A percentile compares a stretch with the other conserved stretches of the same genome.
Evolutionary conservation across 257 asterid genomes (phyloP).

Genomic region (Thymus quinquecostatus): DNA sequence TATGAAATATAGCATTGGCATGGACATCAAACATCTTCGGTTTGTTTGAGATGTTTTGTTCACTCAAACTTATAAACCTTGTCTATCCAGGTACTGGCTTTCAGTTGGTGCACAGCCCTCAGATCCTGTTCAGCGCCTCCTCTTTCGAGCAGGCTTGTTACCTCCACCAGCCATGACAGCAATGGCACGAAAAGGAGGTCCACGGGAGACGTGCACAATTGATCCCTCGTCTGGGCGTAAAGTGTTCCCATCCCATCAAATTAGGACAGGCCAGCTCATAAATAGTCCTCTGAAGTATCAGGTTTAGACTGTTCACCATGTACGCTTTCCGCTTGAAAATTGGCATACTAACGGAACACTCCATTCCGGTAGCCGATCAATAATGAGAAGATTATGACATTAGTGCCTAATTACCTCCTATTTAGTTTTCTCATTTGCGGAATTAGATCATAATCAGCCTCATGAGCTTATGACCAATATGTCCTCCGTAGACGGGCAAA

Average conservation of each 20-base stretch:
- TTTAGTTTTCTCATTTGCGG: background rate
- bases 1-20: background rate
- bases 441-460: background rate
- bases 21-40: background rate
- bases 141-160: constrained; percentile 79
- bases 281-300: too few species aligned
- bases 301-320: background rate
- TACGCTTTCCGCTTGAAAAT: constrained; percentile 19
- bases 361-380: constrained; percentile 3
- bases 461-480: too few species aligned
- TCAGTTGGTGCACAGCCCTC: constrained; percentile 98
- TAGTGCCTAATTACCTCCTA: background rate
- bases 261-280: too few species aligned
- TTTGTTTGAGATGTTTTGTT: background rate
- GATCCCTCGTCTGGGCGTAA: constrained; percentile 89
- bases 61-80: background rate
- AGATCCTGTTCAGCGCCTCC: constrained; percentile 87
- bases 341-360: constrained; percentile 14
- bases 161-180: constrained; percentile 96
- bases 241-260: too few species aligned
- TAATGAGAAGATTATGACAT: background rate
- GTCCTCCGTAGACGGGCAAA: background rate
- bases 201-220: constrained; percentile 71
- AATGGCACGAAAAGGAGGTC: constrained; percentile 94
- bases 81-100: constrained; percentile 75